Evolutionary conservation across 306 rosid genomes (phyloP).

Genomic region (Vigna mungo): DNA sequence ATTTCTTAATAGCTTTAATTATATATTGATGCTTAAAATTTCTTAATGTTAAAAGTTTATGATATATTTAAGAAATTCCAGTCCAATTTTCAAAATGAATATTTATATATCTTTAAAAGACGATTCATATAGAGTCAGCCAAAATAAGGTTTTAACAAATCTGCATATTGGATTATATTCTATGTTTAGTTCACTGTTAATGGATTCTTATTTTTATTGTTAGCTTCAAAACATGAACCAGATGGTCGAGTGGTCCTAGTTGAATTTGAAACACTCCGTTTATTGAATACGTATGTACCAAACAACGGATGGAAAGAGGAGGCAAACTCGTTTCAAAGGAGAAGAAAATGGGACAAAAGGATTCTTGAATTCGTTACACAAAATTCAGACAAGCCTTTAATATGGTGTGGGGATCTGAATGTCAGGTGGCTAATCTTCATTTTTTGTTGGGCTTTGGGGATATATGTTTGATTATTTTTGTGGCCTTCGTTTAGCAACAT

Average conservation of each 20-base stretch:
- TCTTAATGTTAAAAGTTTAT: neutral
- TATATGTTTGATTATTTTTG: conserved; percentile 24
- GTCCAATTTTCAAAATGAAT: neutral
- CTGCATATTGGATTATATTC: conserved; percentile 23
- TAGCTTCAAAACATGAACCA: conserved; percentile 93
- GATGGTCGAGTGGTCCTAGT: conserved; percentile 94
- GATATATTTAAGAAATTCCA: neutral
- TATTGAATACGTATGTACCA: conserved; percentile 90
- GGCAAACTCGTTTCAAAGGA: conserved; percentile 84
- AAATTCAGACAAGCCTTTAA: conserved; percentile 86
- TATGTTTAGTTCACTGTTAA: conserved; percentile 33
- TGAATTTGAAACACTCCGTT: conserved; percentile 81
- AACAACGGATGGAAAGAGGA: conserved; percentile 99
- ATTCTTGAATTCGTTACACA: conserved; percentile 78
- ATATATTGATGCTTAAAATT: too few species aligned
- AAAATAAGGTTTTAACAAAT: conserved; percentile 20
- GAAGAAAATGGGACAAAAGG: conserved; percentile 99
- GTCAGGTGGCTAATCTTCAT: conserved; percentile 69
- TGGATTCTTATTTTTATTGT: conserved; percentile 45
- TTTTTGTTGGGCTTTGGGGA: conserved; percentile 29
- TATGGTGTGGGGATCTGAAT: conserved; percentile 99
- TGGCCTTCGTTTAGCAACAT: conserved; percentile 36
- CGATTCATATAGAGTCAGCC: neutral
- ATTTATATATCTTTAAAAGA: neutral
- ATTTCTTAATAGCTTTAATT: too few species aligned